A percentile compares a stretch with the other conserved stretches of the same genome.
Conservation (phyloP, 2,329 filamentous ascomycete species). For the Keithomyces neogunnii region DNA sequence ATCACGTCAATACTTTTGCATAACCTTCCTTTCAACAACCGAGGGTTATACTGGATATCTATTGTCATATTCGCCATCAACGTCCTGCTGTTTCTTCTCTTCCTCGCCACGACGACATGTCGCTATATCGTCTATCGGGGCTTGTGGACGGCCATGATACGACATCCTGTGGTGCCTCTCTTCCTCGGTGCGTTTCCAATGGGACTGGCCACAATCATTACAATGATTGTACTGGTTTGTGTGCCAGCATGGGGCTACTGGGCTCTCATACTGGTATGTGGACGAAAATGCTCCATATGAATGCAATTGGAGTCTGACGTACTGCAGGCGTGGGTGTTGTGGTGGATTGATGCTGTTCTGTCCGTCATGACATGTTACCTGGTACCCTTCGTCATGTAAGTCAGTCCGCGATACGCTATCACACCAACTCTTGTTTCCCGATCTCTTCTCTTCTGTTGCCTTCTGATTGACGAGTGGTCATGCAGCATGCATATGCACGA, state of each 20-base stretch:
- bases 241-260: conserved; percentile 47
- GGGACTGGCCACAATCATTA: conserved; percentile 53
- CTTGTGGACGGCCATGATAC: conserved; percentile 53
- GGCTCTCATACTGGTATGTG: conserved; percentile 28
- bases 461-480: too few relatives aligned
- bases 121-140: conserved; percentile 53
- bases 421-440: neutral
- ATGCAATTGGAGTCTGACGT: too few relatives aligned
- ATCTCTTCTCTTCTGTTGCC: too few relatives aligned
- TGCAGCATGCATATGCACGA: conserved; percentile 11
- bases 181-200: conserved; percentile 57
- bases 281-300: neutral
- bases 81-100: conserved; percentile 36
- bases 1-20: conserved; percentile 51
- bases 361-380: conserved; percentile 37
- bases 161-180: conserved; percentile 51
- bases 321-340: conserved; percentile 37
- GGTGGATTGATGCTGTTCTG: conserved; percentile 42
- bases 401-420: neutral
- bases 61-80: conserved; percentile 50
- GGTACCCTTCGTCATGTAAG: conserved; percentile 44
- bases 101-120: conserved; percentile 35
- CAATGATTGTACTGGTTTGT: conserved; percentile 50
- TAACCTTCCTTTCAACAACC: conserved; percentile 46
- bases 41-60: conserved; percentile 47